phyloP scores from a whole-genome alignment of 2,329 filamentous ascomycete species.

The Alternaria rosae region DNA sequence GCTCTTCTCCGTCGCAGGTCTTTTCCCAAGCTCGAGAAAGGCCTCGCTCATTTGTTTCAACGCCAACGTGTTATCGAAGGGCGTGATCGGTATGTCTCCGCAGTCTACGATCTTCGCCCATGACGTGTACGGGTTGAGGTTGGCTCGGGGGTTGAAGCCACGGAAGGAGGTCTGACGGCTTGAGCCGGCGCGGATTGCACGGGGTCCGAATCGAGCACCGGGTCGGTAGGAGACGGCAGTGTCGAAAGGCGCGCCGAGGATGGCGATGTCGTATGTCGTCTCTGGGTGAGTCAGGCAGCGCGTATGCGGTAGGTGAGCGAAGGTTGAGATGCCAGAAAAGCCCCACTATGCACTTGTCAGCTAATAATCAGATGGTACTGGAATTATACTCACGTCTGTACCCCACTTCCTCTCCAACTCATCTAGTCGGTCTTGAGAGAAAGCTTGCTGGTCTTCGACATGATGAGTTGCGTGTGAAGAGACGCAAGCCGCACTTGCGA shows the following conservation, averaged over 20 bases:
- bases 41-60: conserved; percentile 84
- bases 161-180: conserved; percentile 80
- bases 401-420: conserved; percentile 52
- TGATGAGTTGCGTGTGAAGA: conserved; percentile 41
- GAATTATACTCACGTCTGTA: conserved; percentile 43
- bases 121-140: conserved; percentile 81
- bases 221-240: conserved; percentile 56
- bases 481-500: conserved; percentile 26
- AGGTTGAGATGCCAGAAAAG: conserved; percentile 73
- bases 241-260: conserved; percentile 60
- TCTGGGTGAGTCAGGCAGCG: conserved; percentile 58
- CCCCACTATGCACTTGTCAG: conserved; percentile 58
- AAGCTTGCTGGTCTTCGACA: conserved; percentile 33
- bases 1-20: conserved; percentile 48
- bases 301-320: conserved; percentile 58
- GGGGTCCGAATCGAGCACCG: conserved; percentile 77
- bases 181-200: conserved; percentile 85
- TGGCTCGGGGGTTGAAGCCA: conserved; percentile 82
- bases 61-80: conserved; percentile 84
- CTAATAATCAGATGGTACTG: neutral
- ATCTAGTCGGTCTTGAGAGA: conserved; percentile 42
- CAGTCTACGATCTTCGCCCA: conserved; percentile 87
- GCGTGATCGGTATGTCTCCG: conserved; percentile 86
- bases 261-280: conserved; percentile 56
- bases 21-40: conserved; percentile 71